phyloP scores from a whole-genome alignment of 2,329 filamentous ascomycete species.

The Arthrobotrys sphaeroides region DNA sequence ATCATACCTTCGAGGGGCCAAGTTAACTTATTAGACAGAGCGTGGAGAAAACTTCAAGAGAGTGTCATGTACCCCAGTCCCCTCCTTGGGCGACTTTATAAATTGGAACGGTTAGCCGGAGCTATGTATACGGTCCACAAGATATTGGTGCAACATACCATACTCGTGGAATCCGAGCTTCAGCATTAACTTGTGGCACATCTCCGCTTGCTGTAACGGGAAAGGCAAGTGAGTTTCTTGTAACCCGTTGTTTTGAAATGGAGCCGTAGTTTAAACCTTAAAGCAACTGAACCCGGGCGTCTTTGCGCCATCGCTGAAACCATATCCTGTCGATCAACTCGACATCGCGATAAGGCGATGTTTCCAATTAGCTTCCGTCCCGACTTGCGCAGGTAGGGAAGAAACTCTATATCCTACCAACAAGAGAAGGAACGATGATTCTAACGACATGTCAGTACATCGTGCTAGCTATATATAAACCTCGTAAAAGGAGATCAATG shows the following conservation, averaged over 20 bases:
- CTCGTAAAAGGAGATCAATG: background rate
- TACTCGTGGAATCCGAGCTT: conserved; percentile 73
- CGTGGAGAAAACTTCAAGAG: conserved; percentile 61
- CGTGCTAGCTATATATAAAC: background rate
- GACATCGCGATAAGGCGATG: background rate
- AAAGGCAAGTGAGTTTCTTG: background rate
- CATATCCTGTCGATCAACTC: conserved; percentile 17
- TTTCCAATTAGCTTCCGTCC: too few species aligned
- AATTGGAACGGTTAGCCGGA: background rate
- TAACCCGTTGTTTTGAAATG: conserved; percentile 8
- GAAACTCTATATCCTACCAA: conserved; percentile 1
- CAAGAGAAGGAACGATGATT: conserved; percentile 37
- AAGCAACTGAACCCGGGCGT: conserved; percentile 55
- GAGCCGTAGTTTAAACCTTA: background rate
- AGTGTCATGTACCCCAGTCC: conserved; percentile 76
- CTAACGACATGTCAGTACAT: background rate
- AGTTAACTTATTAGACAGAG: background rate
- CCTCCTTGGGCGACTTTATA: conserved; percentile 68
- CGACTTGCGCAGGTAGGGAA: too few species aligned
- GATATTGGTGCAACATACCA: conserved; percentile 58
- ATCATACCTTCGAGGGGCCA: conserved; percentile 63
- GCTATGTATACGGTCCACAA: conserved; percentile 58
- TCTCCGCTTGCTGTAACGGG: conserved; percentile 71
- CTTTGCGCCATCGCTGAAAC: conserved; percentile 38
- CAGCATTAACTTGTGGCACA: conserved; percentile 74